phyloP scores from a whole-genome alignment of 2,329 filamentous ascomycete genomes.

The Talaromyces sp. region DNA sequence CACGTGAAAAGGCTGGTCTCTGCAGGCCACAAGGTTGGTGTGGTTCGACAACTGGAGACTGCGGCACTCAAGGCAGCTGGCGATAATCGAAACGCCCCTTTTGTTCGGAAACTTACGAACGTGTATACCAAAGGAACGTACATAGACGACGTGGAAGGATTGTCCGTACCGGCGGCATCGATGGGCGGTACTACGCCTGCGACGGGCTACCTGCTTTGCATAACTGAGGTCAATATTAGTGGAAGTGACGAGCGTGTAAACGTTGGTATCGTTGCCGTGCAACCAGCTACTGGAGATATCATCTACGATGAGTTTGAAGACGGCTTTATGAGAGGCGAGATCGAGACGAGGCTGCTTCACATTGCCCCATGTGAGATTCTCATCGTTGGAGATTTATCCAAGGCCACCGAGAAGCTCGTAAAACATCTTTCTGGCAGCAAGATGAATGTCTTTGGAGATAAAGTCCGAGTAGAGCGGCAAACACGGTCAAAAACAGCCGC shows the following conservation, averaged over 20 bases:
- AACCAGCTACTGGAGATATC: conserved; percentile 92
- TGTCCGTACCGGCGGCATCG: conserved; percentile 56
- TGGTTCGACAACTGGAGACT: conserved; percentile 91
- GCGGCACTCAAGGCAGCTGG: conserved; percentile 92
- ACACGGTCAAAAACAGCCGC: conserved; percentile 74
- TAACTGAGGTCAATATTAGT: conserved; percentile 80
- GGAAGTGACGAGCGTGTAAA: conserved; percentile 89
- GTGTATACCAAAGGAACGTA: conserved; percentile 98
- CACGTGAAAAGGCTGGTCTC: conserved; percentile 90
- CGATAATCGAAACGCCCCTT: conserved; percentile 89
- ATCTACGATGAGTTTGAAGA: conserved; percentile 96
- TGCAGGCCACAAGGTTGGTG: conserved; percentile 91
- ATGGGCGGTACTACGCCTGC: conserved; percentile 54
- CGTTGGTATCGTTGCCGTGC: conserved; percentile 87
- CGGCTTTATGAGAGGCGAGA: conserved; percentile 93
- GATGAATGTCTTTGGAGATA: conserved; percentile 88
- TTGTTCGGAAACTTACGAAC: conserved; percentile 88
- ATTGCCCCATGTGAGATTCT: conserved; percentile 95
- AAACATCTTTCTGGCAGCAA: conserved; percentile 84
- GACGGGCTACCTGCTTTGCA: conserved; percentile 85
- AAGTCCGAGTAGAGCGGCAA: conserved; percentile 76
- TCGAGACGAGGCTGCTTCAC: conserved; percentile 91
- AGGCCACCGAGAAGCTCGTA: conserved; percentile 86
- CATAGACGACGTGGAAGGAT: conserved; percentile 82
- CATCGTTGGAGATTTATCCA: conserved; percentile 84